Evolutionary conservation across 2,329 filamentous ascomycete species (phyloP), one percentile per base, ranked within the genome.

Genomic region (Nigrospora oryzae): DNA sequence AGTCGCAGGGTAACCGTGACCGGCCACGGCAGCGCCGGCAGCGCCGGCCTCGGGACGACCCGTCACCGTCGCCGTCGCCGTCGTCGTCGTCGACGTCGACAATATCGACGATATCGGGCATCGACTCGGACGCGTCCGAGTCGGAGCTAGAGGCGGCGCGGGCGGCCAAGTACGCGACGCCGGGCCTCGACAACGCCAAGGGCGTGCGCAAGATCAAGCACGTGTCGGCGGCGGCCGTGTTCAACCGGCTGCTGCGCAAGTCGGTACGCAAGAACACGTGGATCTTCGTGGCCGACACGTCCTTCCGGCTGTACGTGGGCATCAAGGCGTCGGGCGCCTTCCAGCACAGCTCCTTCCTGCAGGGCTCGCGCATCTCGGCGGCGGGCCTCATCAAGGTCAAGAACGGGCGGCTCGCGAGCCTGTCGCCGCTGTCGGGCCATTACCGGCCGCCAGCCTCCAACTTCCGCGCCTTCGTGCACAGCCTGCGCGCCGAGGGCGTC

Each of bases 261-360:
- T 83, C 85, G 0, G 85, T 89, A 35, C 86, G 83, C 62, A 89
- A 89, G 50, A 90, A 91, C 57, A 93, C 86, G 5, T 95, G 90
- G 90, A 94, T 95, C 51, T 96, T 95, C 56, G 89, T 90, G 8
- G 84, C 86, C 19, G 89, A 95, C 63, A 91, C 87, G 1, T 84
- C 79, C 1, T 93, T 90, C 61, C 80, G 86, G 1, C 71, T 95
- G 0, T 95, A 95, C 61, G 81, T 95, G 32, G 89, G 89, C 40
- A 93, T 95, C 68, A 95, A 96, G 58, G 81, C 86, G 61, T 84
- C 82, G 4, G 90, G 90, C 11, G 81, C 86, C 5, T 96, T 96
- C 57, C 90, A 95, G 56, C 90, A 95, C 63, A 90, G 84, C 12
- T 93, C 87, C 0, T 95, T 96, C 56, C 72, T 95, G 2, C 86